Conservation (phyloP, 306 rosid species). For the Citrullus colocynthis region DNA sequence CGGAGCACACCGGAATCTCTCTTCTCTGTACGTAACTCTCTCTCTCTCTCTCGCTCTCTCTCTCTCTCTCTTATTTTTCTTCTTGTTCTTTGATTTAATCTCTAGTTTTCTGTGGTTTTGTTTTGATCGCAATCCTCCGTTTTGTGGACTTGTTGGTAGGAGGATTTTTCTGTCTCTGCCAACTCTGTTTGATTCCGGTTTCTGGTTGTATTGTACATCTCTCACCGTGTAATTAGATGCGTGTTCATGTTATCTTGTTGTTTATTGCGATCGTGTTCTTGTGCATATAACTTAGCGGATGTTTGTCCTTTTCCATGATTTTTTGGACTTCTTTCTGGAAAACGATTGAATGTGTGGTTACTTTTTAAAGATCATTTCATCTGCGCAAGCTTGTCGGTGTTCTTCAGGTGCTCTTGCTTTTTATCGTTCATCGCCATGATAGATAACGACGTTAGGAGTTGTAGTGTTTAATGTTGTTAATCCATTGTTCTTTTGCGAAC, state of each 20-base stretch:
- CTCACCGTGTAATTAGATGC: background rate
- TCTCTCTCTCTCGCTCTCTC: background rate
- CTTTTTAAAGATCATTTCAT: background rate
- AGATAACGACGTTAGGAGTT: background rate
- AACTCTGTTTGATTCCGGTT: background rate
- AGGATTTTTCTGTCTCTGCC: background rate
- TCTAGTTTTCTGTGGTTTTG: background rate
- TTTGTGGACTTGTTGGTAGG: background rate
- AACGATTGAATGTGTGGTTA: background rate
- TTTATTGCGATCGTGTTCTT: background rate
- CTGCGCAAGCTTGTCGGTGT: background rate
- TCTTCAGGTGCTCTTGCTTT: background rate
- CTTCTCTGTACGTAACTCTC: background rate
- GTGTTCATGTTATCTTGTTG: background rate
- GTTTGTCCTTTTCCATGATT: background rate
- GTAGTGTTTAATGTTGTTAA: background rate
- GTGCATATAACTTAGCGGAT: background rate
- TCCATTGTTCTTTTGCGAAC: background rate
- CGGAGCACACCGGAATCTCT: background rate
- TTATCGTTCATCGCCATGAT: background rate
- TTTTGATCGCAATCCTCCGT: background rate
- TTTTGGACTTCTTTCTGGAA: background rate
- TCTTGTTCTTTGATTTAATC: background rate
- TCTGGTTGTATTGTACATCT: background rate
- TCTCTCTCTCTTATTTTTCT: background rate